Evolutionary conservation across 164 flowering plant species (phyloP), one percentile per base, ranked within the genome.

Genomic region (Vitis cinerea): DNA sequence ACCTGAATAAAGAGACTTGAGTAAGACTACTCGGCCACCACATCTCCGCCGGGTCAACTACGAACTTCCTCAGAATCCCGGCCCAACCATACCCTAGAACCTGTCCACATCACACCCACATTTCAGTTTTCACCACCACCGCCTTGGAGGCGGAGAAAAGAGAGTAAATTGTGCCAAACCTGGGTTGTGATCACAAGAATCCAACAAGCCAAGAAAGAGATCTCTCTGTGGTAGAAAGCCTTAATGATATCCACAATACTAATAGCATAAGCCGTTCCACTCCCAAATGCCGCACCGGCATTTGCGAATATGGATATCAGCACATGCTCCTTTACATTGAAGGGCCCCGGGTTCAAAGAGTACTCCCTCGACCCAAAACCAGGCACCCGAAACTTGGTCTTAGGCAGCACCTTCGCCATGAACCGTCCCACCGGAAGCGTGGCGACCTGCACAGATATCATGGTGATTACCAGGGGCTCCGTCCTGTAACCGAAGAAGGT

Each of bases 301-400:
- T 86, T 91, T 9, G 92, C 97, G 63, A 91, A 83, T 4, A 89
- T 87, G 0, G 90, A 80, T 10, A 91, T 89, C 66, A 91, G 50
- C 12, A 88, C 93, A 63, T 89, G 92, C 71, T 91, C 97, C 66
- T 86, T 88, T 49, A 83, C 61, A 63, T 87, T 83, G 56, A 91
- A 91, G 10, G 91, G 90, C 0, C 94, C 94, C 1, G 90, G 90
- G 63, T 89, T 91, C 1, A 91, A 65, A 2, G 87, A 78, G 51
- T 87, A 84, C 64, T 72, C 65, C 50, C 71, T 31, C 1, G 71
- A 29, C 15, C 85, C 84, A 14, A 73, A 63, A 1, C 88, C 85
- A 0, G 79, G 82, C 9, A 84, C 9, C 31, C 63, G 62, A 30
- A 82, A 85, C 83, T 74, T 81, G 2, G 68, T 76, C 3, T 44